phyloP scores from a whole-genome alignment of 179 eudicot genomes.

The Corrigiola litoralis region DNA sequence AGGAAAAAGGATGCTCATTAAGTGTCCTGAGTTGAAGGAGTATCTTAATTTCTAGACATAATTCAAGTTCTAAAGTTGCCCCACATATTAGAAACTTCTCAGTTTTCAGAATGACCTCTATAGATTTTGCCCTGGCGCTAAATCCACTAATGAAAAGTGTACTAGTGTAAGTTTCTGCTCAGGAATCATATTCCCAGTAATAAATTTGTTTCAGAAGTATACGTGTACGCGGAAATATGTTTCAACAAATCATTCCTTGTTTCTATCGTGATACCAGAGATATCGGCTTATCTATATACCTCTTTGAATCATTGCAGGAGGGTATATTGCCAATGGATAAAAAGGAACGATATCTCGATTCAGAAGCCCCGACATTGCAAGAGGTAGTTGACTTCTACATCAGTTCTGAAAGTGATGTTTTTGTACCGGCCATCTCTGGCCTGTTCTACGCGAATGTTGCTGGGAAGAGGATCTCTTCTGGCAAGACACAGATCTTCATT shows the following conservation, averaged over 20 bases:
- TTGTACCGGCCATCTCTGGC: conserved; percentile 84
- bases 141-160: no score
- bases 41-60: neutral
- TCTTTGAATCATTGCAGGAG: conserved; percentile 42
- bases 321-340: conserved; percentile 83
- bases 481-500: conserved; percentile 76
- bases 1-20: no score
- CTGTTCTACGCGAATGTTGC: conserved; percentile 86
- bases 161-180: no score
- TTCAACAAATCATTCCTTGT: neutral
- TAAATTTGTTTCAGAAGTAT: neutral
- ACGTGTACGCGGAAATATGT: neutral
- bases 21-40: no score
- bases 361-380: conserved; percentile 60
- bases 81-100: no score
- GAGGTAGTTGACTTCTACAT: conserved; percentile 81
- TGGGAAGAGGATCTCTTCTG: conserved; percentile 77
- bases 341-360: conserved; percentile 58
- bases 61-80: no score
- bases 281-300: conserved; percentile 1
- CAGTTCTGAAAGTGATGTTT: conserved; percentile 72
- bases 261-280: neutral
- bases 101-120: no score
- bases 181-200: neutral
- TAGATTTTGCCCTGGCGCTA: no score